Conservation (phyloP, 176 grass and related monocot species). For the Phyllostachys edulis region DNA sequence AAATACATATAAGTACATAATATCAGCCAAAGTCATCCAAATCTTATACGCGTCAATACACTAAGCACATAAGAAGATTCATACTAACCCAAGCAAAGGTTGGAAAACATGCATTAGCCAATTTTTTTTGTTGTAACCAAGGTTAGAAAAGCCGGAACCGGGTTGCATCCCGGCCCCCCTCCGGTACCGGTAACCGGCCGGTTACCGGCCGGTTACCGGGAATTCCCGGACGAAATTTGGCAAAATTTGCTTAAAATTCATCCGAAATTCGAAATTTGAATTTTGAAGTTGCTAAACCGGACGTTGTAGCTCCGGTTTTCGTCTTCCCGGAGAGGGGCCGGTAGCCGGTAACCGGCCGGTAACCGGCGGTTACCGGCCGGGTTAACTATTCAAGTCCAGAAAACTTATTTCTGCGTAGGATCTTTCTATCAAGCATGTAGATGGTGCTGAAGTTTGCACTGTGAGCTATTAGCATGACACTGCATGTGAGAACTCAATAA, state of each 20-base stretch:
- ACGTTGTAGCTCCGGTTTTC: too few species aligned
- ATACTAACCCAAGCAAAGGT: conserved; percentile 7
- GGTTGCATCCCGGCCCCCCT: too few species aligned
- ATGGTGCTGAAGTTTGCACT: not conserved
- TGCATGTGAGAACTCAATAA: not conserved
- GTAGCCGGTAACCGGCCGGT: too few species aligned
- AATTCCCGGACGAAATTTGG: too few species aligned
- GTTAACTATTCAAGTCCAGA: not conserved
- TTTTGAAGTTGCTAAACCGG: too few species aligned
- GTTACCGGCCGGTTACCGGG: too few species aligned
- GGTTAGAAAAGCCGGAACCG: too few species aligned
- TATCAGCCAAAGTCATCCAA: not conserved
- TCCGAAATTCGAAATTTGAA: too few species aligned
- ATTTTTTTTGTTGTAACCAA: not conserved
- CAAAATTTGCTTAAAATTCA: too few species aligned
- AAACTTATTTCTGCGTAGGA: not conserved
- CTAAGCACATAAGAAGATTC: not conserved
- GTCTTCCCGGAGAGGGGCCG: too few species aligned
- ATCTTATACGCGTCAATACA: not conserved
- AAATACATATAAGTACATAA: not conserved
- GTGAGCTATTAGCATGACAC: not conserved
- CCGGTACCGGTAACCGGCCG: too few species aligned
- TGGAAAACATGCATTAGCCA: not conserved
- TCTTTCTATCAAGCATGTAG: conserved; percentile 7
- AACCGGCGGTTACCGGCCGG: too few species aligned